A percentile compares a stretch with the other conserved stretches of the same genome.
These are phyloP conservation scores for Vigna angularis DNA, from an alignment of 306 rosid species.

Conservation along the genomic window DNA sequence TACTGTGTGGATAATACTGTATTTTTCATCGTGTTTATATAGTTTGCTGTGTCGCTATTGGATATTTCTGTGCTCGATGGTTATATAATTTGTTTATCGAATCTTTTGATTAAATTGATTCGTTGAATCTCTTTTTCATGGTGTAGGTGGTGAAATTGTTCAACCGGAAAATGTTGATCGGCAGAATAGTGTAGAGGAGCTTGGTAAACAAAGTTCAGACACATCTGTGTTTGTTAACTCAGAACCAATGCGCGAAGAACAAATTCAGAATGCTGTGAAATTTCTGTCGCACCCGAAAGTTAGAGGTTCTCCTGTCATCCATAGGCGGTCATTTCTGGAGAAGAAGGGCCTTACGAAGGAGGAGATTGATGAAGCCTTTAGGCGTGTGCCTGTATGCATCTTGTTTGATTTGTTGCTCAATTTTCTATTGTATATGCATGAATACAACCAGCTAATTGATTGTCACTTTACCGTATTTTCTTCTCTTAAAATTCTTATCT, in stretches of 20 bases:
- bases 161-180: slow-evolving; percentile 56
- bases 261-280: slow-evolving; percentile 86
- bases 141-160: slow-evolving; percentile 44
- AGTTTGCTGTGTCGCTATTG: background rate
- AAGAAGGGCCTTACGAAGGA: slow-evolving; percentile 91
- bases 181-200: slow-evolving; percentile 55
- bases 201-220: slow-evolving; percentile 47
- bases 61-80: background rate
- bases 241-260: slow-evolving; percentile 86
- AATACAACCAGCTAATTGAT: background rate
- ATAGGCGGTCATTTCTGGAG: slow-evolving; percentile 85
- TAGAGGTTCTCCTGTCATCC: slow-evolving; percentile 75
- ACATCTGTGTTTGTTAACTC: slow-evolving; percentile 75
- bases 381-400: slow-evolving; percentile 73
- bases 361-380: slow-evolving; percentile 92
- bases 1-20: background rate
- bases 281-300: slow-evolving; percentile 87
- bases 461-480: slow-evolving; percentile 21
- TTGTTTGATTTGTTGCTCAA: background rate
- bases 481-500: slow-evolving; percentile 17
- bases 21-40: background rate
- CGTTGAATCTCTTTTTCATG: slow-evolving; percentile 8
- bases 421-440: background rate
- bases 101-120: background rate
- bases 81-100: slow-evolving; percentile 10